These are phyloP conservation scores for Boletus speciosus DNA, from an alignment of 768 basidiomycete species.

Conservation along the genomic window DNA sequence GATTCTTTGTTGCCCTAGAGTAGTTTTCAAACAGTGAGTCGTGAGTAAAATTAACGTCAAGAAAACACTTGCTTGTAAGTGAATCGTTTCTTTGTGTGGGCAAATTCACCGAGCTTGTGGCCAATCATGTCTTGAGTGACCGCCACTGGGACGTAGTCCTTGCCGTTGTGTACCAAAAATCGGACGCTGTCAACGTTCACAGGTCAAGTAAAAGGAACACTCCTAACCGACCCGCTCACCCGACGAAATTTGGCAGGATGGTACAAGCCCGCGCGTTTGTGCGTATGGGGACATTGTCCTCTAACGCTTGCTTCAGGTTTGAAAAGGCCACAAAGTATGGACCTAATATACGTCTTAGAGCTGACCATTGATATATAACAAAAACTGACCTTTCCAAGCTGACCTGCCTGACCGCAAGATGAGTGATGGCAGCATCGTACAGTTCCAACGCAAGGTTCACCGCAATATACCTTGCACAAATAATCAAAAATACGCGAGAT, in stretches of 20 bases:
- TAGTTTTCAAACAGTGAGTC: conserved; percentile 1
- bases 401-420: conserved; percentile 63
- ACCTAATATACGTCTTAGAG: conserved; percentile 43
- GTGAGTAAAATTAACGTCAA: not conserved
- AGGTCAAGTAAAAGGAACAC: not conserved
- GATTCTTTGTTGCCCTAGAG: conserved; percentile 41
- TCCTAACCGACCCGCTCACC: conserved; percentile 47
- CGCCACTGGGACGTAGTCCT: conserved; percentile 78
- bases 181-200: conserved; percentile 50
- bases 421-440: conserved; percentile 59
- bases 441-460: no score
- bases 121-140: conserved; percentile 98
- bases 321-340: conserved; percentile 95
- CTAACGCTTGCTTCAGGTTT: conserved; percentile 74
- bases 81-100: conserved; percentile 85
- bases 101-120: conserved; percentile 95
- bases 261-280: conserved; percentile 89
- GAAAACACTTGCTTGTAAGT: conserved; percentile 67
- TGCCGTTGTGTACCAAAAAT: conserved; percentile 94
- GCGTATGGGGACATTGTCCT: conserved; percentile 79
- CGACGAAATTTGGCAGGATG: conserved; percentile 93
- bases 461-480: not conserved
- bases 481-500: not conserved
- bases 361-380: not conserved
- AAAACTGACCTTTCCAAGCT: conserved; percentile 68